Evolutionary conservation across 345 rosid species (phyloP), one percentile per base, ranked within the genome.

Genomic region (Durio zibethinus): DNA sequence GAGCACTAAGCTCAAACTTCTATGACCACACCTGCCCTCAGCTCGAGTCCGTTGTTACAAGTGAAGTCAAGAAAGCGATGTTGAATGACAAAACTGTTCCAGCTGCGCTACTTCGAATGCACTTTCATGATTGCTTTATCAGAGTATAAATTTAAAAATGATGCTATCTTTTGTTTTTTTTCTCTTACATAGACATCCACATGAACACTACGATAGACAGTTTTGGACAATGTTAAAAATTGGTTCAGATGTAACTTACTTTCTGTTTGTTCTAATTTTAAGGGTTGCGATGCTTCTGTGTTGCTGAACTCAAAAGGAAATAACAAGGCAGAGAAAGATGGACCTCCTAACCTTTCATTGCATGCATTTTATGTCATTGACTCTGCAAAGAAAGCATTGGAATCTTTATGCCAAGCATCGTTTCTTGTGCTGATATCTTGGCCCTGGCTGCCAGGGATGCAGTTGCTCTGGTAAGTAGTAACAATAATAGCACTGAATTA

Each of bases 251-350:
- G 15, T 69, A 61, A 33, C n/a, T 29, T 60, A 10, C n/a, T 9
- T 23, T 4, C 20, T 3, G 10, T 68, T 79, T 43, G 21, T n/a
- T 76, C 29, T 61, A n/a, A 5, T 40, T 42, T 71, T 18, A 27
- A 94, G 97, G 99, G 99, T 43, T 93, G 98, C 60, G 98, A 94
- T 85, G 98, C 78, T 48, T 94, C 98, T 12, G 95, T 93, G 80
- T 84, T 94, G 35, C 52, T 95, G 85, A 87, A 89, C 56, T 87
- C 94, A 0, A 90, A 86, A 77, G 91, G 90, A 4, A 86, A 86
- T 40, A 88, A 88, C 82, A 81, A 79, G 75, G 93, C 98, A 18
- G 98, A 93, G 83, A 94, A 94, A 80, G 97, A 90, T 72, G 97
- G 95, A n/a, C 97, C 97, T 76, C 97, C 98, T 23, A 90, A 95